These are phyloP conservation scores for Silene noctiflora DNA, from an alignment of 179 eudicot species.

Conservation along the genomic window DNA sequence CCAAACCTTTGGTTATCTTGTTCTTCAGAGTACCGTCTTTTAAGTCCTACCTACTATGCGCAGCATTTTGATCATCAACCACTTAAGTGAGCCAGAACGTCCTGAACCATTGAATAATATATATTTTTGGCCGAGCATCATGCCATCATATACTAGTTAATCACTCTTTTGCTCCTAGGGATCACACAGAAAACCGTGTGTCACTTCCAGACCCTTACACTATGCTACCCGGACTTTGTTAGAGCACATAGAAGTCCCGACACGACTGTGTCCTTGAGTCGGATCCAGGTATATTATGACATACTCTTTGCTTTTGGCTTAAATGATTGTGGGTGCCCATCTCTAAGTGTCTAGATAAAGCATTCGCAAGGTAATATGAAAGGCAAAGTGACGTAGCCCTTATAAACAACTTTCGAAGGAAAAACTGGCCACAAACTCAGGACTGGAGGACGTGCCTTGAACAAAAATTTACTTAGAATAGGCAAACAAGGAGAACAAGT, in stretches of 20 bases:
- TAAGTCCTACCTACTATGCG: not conserved
- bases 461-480: slow-evolving; percentile 2
- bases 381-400: not conserved
- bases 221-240: too few species aligned
- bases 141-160: not conserved
- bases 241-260: too few species aligned
- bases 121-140: not conserved
- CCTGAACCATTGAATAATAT: not conserved
- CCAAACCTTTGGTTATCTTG: not conserved
- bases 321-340: not conserved
- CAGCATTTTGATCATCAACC: not conserved
- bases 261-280: not conserved
- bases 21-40: not conserved
- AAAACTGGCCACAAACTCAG: not conserved
- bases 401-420: not conserved
- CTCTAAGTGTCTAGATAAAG: not conserved
- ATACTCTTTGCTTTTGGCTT: not conserved
- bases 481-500: not conserved
- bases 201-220: not conserved
- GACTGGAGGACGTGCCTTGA: not conserved
- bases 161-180: not conserved
- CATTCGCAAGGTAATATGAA: not conserved
- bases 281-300: not conserved
- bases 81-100: not conserved
- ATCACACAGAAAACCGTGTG: not conserved